phyloP scores from a whole-genome alignment of 345 rosid species.

The Xanthoceras sorbifolium region DNA sequence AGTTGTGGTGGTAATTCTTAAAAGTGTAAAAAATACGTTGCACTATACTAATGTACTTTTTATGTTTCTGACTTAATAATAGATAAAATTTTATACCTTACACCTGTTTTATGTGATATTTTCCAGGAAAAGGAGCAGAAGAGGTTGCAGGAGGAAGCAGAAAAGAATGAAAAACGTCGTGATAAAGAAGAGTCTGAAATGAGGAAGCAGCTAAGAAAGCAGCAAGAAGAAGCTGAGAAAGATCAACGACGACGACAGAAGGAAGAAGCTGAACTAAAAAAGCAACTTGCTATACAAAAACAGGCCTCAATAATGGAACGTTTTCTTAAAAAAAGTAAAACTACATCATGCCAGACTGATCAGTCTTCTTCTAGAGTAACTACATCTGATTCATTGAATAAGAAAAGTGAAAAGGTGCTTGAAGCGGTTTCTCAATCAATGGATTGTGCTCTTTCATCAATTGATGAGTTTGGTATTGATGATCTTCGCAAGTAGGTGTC shows the following conservation, averaged over 20 bases:
- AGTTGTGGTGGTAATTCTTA: background rate
- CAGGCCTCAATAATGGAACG: conserved; percentile 94
- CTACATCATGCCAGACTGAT: conserved; percentile 34
- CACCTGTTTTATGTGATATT: background rate
- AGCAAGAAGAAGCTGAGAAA: conserved; percentile 79
- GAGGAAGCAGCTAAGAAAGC: conserved; percentile 59
- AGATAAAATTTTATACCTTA: conserved; percentile 2
- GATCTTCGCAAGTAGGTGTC: conserved; percentile 64
- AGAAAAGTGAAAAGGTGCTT: conserved; percentile 36
- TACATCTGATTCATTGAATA: conserved; percentile 16
- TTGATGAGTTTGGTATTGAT: conserved; percentile 40
- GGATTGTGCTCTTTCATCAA: conserved; percentile 59
- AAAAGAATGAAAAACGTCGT: conserved; percentile 53
- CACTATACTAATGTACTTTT: too few species aligned
- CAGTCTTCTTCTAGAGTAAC: conserved; percentile 34
- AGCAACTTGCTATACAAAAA: conserved; percentile 57
- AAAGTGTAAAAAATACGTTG: background rate
- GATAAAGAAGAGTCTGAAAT: conserved; percentile 69
- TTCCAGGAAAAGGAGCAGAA: conserved; percentile 76
- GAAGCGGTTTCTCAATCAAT: conserved; percentile 50
- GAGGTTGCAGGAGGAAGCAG: conserved; percentile 57
- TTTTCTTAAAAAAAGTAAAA: conserved; percentile 69
- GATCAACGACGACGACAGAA: conserved; percentile 69
- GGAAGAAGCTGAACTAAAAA: conserved; percentile 75
- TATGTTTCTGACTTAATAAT: background rate